Evolutionary conservation across 768 basidiomycete species (phyloP).

Genomic region (Trametes maxima): DNA sequence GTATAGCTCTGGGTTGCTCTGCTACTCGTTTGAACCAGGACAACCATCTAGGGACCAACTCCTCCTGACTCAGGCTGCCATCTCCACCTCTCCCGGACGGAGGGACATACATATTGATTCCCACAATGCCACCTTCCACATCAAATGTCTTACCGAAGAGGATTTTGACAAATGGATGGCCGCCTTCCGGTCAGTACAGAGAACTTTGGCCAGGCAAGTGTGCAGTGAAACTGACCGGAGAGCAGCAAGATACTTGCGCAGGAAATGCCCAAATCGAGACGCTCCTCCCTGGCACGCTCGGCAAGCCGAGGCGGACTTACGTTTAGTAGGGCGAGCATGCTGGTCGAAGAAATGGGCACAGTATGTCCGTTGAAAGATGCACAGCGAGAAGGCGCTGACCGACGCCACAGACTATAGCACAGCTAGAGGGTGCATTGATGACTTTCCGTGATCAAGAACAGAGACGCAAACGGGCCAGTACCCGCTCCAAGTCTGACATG

Average conservation of each 20-base stretch:
- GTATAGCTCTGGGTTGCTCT: constrained; percentile 65
- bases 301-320: constrained; percentile 44
- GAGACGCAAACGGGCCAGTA: constrained; percentile 37
- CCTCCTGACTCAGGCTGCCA: constrained; percentile 64
- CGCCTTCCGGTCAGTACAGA: constrained; percentile 60
- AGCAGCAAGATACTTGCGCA: constrained; percentile 64
- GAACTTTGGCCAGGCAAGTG: not conserved
- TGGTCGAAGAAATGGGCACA: constrained; percentile 67
- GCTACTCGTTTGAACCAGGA: constrained; percentile 74
- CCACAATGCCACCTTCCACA: constrained; percentile 75
- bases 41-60: constrained; percentile 74
- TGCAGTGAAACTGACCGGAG: not conserved
- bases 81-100: constrained; percentile 70
- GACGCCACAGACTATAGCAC: constrained; percentile 51
- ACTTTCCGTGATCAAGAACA: constrained; percentile 43
- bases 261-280: constrained; percentile 41
- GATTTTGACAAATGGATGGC: constrained; percentile 79
- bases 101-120: constrained; percentile 85
- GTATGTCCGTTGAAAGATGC: constrained; percentile 43
- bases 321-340: constrained; percentile 49
- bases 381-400: not conserved
- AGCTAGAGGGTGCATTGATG: constrained; percentile 57
- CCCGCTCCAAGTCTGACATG: constrained; percentile 43
- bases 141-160: constrained; percentile 70
- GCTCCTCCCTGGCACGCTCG: constrained; percentile 39